Conservation (phyloP, 768 basidiomycete species). For the Strobilomyces dryophilus region DNA sequence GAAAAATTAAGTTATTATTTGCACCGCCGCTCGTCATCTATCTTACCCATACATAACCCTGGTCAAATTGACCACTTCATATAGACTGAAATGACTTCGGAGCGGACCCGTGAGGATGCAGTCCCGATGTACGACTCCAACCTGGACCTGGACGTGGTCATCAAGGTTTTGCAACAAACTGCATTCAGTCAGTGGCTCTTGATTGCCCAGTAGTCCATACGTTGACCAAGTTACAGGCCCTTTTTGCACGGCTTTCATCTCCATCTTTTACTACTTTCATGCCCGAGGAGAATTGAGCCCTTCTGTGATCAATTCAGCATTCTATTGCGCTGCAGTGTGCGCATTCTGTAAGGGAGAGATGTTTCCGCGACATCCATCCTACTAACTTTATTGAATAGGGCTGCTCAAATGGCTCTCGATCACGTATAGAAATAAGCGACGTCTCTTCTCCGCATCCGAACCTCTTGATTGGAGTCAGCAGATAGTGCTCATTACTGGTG, state of each 20-base stretch:
- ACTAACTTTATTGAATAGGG: constrained; percentile 45
- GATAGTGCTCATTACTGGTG: constrained; percentile 88
- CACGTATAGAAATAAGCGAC: constrained; percentile 73
- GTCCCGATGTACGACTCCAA: constrained; percentile 62
- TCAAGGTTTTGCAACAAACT: constrained; percentile 77
- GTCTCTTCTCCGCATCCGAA: constrained; percentile 53
- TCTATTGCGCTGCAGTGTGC: constrained; percentile 58
- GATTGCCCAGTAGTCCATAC: neutral
- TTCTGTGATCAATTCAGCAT: constrained; percentile 45
- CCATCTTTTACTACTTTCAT: constrained; percentile 74
- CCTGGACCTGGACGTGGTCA: constrained; percentile 71
- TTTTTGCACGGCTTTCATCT: constrained; percentile 79
- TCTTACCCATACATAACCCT: neutral
- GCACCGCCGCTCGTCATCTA: neutral
- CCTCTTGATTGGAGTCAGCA: constrained; percentile 84
- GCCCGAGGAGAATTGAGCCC: constrained; percentile 50
- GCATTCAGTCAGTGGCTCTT: constrained; percentile 60
- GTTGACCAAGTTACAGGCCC: constrained; percentile 50
- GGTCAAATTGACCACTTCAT: neutral
- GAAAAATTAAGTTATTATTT: too few species aligned
- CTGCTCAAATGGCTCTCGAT: constrained; percentile 64
- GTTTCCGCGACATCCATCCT: neutral
- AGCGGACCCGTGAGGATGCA: constrained; percentile 28
- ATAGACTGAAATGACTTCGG: constrained; percentile 19
- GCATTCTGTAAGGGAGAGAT: constrained; percentile 56